A percentile compares a stretch with the other conserved stretches of the same genome.
Evolutionary conservation across 2,329 filamentous ascomycete species (phyloP).

Genomic region (Rhynchosporium secalis): DNA sequence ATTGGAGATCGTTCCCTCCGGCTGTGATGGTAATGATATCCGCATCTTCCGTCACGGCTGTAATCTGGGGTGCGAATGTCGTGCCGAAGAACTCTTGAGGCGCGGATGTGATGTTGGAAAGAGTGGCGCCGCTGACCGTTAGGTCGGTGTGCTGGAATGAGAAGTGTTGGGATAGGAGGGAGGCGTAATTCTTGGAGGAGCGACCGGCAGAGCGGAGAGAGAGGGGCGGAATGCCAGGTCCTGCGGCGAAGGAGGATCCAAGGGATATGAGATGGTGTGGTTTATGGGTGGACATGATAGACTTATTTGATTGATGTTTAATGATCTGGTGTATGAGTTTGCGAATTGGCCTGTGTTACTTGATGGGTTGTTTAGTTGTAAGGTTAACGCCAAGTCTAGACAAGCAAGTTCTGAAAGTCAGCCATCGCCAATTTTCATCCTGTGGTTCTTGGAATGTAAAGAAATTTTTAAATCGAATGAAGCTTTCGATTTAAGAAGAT

Average conservation of each 20-base stretch:
- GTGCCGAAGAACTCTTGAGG: not conserved
- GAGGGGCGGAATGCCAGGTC: conserved; percentile 14
- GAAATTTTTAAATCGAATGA: too few relatives aligned
- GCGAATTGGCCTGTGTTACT: too few relatives aligned
- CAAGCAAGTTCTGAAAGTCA: too few relatives aligned
- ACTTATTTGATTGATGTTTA: not conserved
- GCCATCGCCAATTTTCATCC: too few relatives aligned
- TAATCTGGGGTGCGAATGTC: conserved; percentile 42
- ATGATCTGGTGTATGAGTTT: too few relatives aligned
- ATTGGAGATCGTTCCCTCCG: conserved; percentile 45
- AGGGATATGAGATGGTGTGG: not conserved
- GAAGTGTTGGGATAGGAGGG: not conserved
- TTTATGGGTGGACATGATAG: not conserved
- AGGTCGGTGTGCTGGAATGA: not conserved
- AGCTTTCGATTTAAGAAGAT: too few relatives aligned
- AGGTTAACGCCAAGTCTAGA: too few relatives aligned
- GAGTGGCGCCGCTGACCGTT: not conserved
- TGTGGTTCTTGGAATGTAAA: too few relatives aligned
- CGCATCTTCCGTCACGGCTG: conserved; percentile 39
- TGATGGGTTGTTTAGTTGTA: too few relatives aligned
- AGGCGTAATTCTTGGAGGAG: not conserved
- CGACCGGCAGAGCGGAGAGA: not conserved
- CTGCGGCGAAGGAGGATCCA: conserved; percentile 18
- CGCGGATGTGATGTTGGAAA: not conserved
- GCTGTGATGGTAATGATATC: conserved; percentile 43